phyloP scores from a whole-genome alignment of 176 grass and related monocot species.

The Oryza glaberrima region DNA sequence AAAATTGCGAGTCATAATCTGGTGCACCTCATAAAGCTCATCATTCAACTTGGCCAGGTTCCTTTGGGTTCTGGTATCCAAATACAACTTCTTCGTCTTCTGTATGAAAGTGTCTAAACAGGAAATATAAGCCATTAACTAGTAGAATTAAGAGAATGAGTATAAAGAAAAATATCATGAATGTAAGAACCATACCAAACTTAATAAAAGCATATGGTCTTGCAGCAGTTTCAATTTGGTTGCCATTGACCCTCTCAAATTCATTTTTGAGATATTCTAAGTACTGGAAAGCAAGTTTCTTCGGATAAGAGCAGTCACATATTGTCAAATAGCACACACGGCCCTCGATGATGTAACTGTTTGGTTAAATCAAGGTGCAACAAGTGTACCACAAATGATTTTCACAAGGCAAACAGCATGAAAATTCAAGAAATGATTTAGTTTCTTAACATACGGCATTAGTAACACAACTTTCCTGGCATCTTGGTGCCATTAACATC shows the following conservation, averaged over 20 bases:
- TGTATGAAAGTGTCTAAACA: conserved; percentile 94
- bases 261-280: conserved; percentile 98
- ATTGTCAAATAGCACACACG: conserved; percentile 96
- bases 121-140: conserved; percentile 26
- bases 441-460: not conserved
- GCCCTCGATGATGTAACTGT: conserved; percentile 93
- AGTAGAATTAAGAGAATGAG: conserved; percentile 23
- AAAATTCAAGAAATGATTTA: not conserved
- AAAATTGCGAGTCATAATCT: conserved; percentile 97
- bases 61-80: conserved; percentile 91
- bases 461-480: not conserved
- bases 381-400: conserved; percentile 9
- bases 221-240: conserved; percentile 94
- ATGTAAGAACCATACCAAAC: conserved; percentile 63
- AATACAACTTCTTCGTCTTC: conserved; percentile 93
- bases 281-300: conserved; percentile 98
- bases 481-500: not conserved
- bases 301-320: conserved; percentile 95
- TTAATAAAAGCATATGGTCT: conserved; percentile 98
- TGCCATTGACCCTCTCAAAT: conserved; percentile 90
- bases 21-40: conserved; percentile 94
- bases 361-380: conserved; percentile 43
- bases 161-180: conserved; percentile 27
- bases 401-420: not conserved
- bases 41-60: conserved; percentile 92